Evolutionary conservation across 2,329 filamentous ascomycete genomes (phyloP).

Genomic region (Fusarium sp.): DNA sequence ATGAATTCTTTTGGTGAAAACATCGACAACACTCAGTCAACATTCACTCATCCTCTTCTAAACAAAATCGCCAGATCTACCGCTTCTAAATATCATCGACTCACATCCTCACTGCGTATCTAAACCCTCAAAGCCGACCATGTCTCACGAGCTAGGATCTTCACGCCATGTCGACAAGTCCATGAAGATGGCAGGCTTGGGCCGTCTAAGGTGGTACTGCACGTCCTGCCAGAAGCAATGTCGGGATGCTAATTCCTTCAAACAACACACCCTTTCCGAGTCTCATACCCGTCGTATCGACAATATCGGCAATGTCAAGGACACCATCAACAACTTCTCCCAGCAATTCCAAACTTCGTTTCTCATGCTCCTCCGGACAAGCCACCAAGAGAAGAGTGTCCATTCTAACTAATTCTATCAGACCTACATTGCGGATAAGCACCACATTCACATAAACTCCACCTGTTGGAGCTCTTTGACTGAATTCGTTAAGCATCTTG

Average conservation of each 20-base stretch:
- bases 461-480: background rate
- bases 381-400: background rate
- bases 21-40: too few relatives aligned
- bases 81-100: too few relatives aligned
- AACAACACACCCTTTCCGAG: background rate
- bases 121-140: background rate
- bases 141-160: background rate
- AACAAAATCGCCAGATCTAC: too few relatives aligned
- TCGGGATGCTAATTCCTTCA: background rate
- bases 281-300: background rate
- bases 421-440: background rate
- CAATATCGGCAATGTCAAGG: background rate
- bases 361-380: background rate
- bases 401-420: background rate
- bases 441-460: background rate
- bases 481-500: background rate
- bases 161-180: background rate
- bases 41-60: too few relatives aligned
- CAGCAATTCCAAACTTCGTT: background rate
- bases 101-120: background rate
- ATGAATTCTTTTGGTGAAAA: too few relatives aligned
- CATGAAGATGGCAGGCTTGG: background rate
- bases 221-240: background rate
- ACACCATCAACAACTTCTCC: background rate
- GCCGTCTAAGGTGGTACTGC: background rate